Base-by-base conservation (phyloP, 2,329 filamentous ascomycete species). In the Sporothrix pallida region DNA sequence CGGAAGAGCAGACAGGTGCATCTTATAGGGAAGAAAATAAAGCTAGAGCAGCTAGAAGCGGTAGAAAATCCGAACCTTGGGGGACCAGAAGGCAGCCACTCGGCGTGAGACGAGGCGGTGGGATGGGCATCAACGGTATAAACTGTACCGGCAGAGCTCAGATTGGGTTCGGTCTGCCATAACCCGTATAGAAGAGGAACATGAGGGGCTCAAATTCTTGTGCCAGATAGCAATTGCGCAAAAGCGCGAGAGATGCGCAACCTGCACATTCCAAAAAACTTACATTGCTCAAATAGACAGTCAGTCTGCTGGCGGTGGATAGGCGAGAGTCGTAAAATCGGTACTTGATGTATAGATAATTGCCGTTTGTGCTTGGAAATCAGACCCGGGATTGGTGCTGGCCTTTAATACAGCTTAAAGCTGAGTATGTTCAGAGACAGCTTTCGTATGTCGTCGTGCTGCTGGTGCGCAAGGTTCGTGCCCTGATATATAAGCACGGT, bases 401-500 rank as follows among this genome's bases (percentile, higher is more conserved):
- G n/a, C 10, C 26, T 44, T 42, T 20, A 37, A 63, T 42, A 37
- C 17, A 13, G 8, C 5, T 20, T 7, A 13, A 48, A 17, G 62
- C 20, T 26, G 12, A 20, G 20, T 12, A 26, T 20, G 23, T 3
- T 23, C 12, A 20, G 15, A 20, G 26, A 20, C n/a, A 23, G n/a
- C 23, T n/a, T 26, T 54, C 17, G 48, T 15, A 5, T 69, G 26
- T 54, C 42, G 62, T 67, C 62, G 67, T 52, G 17, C 52, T 15
- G 50, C 5, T 12, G 68, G 17, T 12, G 37, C 23, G 10, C 12
- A 37, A 70, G 37, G 68, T n/a, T 60, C 68, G 68, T 46, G n/a
- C 5, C 50, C 46, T 58, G 68, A 70, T 70, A 60, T 70, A 58
- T 70, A 70, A 60, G 52, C 68, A 46, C 68, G 68, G 68, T 58